These are phyloP conservation scores for Nannochloropsis salina DNA, from an alignment of 108 stramenopile species.

Conservation along the genomic window DNA sequence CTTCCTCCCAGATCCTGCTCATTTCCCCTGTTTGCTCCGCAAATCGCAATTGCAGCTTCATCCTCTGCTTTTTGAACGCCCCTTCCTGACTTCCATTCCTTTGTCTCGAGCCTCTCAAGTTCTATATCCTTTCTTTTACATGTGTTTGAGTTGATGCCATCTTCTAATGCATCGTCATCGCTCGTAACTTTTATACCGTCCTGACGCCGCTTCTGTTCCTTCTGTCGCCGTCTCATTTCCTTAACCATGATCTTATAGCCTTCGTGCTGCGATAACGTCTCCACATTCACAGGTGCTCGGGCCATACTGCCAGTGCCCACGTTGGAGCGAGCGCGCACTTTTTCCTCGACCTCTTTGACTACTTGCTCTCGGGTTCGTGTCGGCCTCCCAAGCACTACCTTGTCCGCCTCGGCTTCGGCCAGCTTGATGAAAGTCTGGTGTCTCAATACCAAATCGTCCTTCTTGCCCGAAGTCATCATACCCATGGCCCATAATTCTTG, in stretches of 20 bases:
- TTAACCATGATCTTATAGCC: background rate
- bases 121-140: background rate
- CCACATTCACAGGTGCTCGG: background rate
- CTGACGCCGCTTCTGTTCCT: background rate
- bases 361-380: background rate
- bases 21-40: no score
- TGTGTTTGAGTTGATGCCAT: no score
- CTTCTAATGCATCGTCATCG: no score
- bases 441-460: background rate
- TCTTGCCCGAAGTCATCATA: background rate
- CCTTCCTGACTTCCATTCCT: background rate
- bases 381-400: background rate
- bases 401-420: slow-evolving; percentile 1
- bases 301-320: background rate
- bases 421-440: slow-evolving; percentile 7
- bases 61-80: background rate
- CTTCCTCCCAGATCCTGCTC: no score
- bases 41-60: background rate
- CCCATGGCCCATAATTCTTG: background rate
- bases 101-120: background rate
- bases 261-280: background rate
- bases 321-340: background rate
- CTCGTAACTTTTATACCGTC: no score
- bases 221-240: background rate
- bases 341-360: background rate